These are phyloP conservation scores for Suhomyces taliae DNA, from an alignment of 1,139 yeast genomes.

Conservation along the genomic window DNA sequence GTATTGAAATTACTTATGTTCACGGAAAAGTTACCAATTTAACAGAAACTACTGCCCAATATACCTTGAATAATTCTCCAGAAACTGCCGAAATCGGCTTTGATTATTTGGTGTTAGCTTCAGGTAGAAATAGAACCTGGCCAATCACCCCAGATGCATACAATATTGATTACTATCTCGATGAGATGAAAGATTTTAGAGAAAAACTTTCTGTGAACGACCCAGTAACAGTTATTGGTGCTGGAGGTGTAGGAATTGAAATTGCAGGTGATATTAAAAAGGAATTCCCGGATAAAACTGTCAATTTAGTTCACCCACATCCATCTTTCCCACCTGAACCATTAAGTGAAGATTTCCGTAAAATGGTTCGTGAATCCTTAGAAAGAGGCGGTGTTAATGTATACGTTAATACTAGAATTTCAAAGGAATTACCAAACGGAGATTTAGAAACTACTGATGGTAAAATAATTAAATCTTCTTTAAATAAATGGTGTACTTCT, in stretches of 20 bases:
- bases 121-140: conserved; percentile 54
- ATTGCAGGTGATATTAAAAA: conserved; percentile 47
- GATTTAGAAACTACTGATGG: conserved; percentile 31
- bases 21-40: conserved; percentile 43
- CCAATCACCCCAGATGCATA: conserved; percentile 52
- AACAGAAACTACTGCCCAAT: conserved; percentile 26
- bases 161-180: conserved; percentile 27
- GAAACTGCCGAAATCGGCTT: conserved; percentile 33
- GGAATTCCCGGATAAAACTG: conserved; percentile 33
- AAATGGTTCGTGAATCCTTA: conserved; percentile 27
- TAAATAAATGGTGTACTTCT: conserved; percentile 46
- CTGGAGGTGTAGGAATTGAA: conserved; percentile 54
- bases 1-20: conserved; percentile 29
- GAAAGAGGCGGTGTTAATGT: conserved; percentile 21
- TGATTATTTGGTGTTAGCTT: conserved; percentile 49
- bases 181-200: conserved; percentile 36
- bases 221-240: conserved; percentile 42
- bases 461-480: conserved; percentile 30
- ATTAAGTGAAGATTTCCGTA: conserved; percentile 32
- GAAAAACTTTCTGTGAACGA: conserved; percentile 22
- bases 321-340: conserved; percentile 43
- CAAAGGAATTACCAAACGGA: conserved; percentile 25
- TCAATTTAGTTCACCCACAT: conserved; percentile 45
- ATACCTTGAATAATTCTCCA: conserved; percentile 16
- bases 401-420: conserved; percentile 24